phyloP scores from a whole-genome alignment of 2,329 filamentous ascomycete genomes.

The Dothiorella sarmentorum region DNA sequence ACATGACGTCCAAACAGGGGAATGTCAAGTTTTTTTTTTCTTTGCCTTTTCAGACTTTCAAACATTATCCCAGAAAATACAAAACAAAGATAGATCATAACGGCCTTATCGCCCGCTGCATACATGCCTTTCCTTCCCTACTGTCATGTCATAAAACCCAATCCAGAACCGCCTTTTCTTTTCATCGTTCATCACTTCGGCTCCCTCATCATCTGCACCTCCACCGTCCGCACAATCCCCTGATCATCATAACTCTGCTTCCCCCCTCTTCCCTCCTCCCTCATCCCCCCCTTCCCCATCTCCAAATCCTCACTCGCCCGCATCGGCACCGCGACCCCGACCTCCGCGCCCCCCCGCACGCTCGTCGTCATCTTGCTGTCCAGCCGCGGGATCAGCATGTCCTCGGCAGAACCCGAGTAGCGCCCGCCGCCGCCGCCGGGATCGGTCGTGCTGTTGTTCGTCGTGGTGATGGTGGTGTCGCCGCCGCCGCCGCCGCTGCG shows the following conservation, averaged over 20 bases:
- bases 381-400: neutral
- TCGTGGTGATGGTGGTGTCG: neutral
- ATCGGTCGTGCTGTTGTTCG: neutral
- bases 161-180: too few relatives aligned
- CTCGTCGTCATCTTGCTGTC: neutral
- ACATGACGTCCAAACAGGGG: too few relatives aligned
- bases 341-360: neutral
- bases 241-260: neutral
- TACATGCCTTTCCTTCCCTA: too few relatives aligned
- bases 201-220: constrained; percentile 10
- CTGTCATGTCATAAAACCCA: too few relatives aligned
- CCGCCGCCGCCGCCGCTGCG: too few relatives aligned
- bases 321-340: too few relatives aligned
- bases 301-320: neutral
- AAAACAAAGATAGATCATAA: too few relatives aligned
- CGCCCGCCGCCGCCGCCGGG: neutral
- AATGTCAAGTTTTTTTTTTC: too few relatives aligned
- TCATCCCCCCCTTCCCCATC: neutral
- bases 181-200: too few relatives aligned
- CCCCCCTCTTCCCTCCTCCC: neutral
- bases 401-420: neutral
- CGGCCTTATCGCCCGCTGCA: too few relatives aligned
- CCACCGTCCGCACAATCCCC: constrained; percentile 5
- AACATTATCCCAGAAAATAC: too few relatives aligned
- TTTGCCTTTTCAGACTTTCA: too few relatives aligned